Base-by-base conservation (phyloP, 768 basidiomycete species). In the Phylloporus rhodoxanthus region DNA sequence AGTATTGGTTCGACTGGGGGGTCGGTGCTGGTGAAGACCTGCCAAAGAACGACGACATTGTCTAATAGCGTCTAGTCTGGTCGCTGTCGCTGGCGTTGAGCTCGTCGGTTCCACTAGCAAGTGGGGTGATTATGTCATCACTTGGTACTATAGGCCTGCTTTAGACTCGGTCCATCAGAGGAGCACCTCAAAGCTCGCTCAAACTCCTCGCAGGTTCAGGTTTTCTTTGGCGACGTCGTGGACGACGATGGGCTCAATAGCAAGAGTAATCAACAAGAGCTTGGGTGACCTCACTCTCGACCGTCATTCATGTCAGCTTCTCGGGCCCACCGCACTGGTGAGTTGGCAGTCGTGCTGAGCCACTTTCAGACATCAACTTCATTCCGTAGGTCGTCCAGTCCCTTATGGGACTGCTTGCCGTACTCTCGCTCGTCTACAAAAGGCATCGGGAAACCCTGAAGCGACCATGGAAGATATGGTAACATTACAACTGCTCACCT, bases 391-490 rank as follows among this genome's bases (percentile, higher is more conserved):
- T 85, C 47, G 86, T 92, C 17, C 90, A 97, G 70, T 87, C 65
- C 3, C 75, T 91, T 19, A 85, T 98, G 85, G 95, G 92, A n/a
- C 67, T 92, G 15, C 70, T 97, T 26, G 93, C 95, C n/a, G 76
- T 97, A 28, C 73, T 83, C 15, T 91, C 91, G 2, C 74, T 97
- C 41, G 78, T 97, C 5, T 83, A 84, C 62, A 98, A 98, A 65
- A 76, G 95, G 49, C 87, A 94, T 49, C 74, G 88, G 57, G 95
- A 98, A 70, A 73, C 76, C 23, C 84, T 83, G 14, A 90, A 84
- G 64, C 80, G 95, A 25, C 87, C 84, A 17, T 98, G 95, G 95
- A 75, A 78, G 58, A 95, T 96, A 70, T 98, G 95, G 91, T 87
- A 57, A 51, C 80, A 55, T 50, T 29, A 44, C 29, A 28, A 11